Percentiles rank a stretch among this genome's conserved stretches.
Evolutionary conservation across 2,329 filamentous ascomycete genomes (phyloP).

Genomic region (Berkeleyomyces rouxiae): DNA sequence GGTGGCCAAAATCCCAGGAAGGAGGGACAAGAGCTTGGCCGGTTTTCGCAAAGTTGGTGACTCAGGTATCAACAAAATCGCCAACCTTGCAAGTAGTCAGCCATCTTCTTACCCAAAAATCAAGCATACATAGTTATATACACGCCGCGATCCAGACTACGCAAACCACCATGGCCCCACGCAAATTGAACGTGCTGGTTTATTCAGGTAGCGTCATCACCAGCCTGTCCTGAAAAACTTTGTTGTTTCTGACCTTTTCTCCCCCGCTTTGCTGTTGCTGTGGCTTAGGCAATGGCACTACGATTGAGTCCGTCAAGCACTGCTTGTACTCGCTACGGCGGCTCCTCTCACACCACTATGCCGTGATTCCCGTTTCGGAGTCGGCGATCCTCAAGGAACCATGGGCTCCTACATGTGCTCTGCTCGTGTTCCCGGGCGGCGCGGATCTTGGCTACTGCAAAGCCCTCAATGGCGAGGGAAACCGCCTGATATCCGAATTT

Average conservation of each 20-base stretch:
- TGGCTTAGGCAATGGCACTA: constrained; percentile 59
- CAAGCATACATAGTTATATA: not conserved
- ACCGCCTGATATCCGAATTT: constrained; percentile 67
- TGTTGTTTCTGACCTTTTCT: not conserved
- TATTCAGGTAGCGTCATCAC: constrained; percentile 52
- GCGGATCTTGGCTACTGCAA: constrained; percentile 88
- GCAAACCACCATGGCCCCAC: constrained; percentile 37
- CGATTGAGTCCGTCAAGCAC: constrained; percentile 75
- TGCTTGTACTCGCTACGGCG: constrained; percentile 74
- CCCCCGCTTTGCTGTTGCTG: not conserved
- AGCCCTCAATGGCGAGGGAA: constrained; percentile 73
- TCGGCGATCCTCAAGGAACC: constrained; percentile 74
- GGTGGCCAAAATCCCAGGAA: not conserved
- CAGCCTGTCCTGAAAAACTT: not conserved
- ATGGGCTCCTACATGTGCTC: constrained; percentile 71
- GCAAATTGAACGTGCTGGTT: constrained; percentile 77
- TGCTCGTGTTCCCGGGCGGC: constrained; percentile 83
- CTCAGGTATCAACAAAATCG: not conserved
- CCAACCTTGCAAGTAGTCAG: not conserved
- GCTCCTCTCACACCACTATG: constrained; percentile 78
- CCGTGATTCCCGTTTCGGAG: constrained; percentile 71
- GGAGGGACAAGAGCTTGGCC: not conserved
- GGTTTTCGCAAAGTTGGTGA: not conserved
- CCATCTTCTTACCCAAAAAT: not conserved
- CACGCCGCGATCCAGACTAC: not conserved